Evolutionary conservation across 768 basidiomycete genomes (phyloP).

Genomic region (Amanita pseudoporphyria): DNA sequence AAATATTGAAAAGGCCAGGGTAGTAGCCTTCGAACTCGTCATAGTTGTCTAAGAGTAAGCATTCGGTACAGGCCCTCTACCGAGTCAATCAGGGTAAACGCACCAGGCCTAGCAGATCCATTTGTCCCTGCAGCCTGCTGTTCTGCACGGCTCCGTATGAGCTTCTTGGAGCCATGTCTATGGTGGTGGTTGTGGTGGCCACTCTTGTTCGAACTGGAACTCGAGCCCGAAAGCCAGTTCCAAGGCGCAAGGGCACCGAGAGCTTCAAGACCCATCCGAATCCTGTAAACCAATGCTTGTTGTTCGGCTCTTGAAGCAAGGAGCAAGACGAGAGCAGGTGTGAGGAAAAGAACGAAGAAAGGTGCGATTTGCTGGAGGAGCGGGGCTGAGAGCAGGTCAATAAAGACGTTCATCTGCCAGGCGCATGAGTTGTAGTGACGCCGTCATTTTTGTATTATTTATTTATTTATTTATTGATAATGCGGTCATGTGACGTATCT

Average conservation of each 20-base stretch:
- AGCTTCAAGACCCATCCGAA: constrained; percentile 48
- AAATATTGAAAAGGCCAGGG: constrained; percentile 91
- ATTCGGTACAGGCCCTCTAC: neutral
- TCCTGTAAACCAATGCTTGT: constrained; percentile 19
- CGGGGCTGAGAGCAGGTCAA: constrained; percentile 28
- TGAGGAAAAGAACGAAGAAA: constrained; percentile 41
- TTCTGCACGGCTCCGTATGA: constrained; percentile 42
- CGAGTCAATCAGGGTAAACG: neutral
- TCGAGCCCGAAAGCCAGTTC: constrained; percentile 41
- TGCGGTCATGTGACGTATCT: neutral
- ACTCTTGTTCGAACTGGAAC: constrained; percentile 6
- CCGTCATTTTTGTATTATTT: neutral
- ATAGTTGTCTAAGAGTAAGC: neutral
- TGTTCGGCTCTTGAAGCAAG: constrained; percentile 19
- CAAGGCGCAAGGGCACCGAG: constrained; percentile 49
- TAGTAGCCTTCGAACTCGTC: constrained; percentile 40
- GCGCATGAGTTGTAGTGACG: constrained; percentile 27
- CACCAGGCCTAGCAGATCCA: constrained; percentile 21
- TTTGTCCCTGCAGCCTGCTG: constrained; percentile 39
- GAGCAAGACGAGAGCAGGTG: constrained; percentile 45
- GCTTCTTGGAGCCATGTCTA: constrained; percentile 40
- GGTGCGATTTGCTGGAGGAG: constrained; percentile 50
- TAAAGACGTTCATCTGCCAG: constrained; percentile 29
- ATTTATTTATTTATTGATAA: neutral
- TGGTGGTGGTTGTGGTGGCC: constrained; percentile 9